A percentile compares a stretch with the other conserved stretches of the same genome.
These are phyloP conservation scores for Coemansia sp. DNA, from an alignment of 192 early-diverging fungal genomes.

Conservation along the genomic window DNA sequence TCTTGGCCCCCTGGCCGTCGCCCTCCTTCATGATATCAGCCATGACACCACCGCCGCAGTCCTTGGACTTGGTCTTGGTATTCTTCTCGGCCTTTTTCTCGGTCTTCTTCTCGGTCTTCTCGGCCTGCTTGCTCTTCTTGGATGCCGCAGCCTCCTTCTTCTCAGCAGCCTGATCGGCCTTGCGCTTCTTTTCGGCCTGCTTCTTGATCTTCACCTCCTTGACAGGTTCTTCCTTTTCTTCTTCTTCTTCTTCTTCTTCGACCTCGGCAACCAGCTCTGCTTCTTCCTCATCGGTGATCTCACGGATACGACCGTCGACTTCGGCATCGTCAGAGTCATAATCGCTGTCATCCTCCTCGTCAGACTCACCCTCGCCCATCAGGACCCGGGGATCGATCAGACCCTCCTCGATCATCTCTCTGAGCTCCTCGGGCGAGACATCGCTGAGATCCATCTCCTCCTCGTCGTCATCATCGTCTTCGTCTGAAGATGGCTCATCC, in stretches of 20 bases:
- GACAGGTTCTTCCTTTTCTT: constrained; percentile 7
- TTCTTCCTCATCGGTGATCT: constrained; percentile 45
- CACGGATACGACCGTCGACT: constrained; percentile 46
- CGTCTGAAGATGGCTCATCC: constrained; percentile 13
- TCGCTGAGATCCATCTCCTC: constrained; percentile 35
- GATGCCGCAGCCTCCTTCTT: constrained; percentile 18
- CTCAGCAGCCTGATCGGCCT: constrained; percentile 7
- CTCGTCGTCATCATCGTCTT: constrained; percentile 53
- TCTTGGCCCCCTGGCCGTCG: constrained; percentile 62
- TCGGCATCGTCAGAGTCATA: constrained; percentile 52
- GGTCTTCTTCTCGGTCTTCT: constrained; percentile 29
- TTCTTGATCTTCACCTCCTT: constrained; percentile 57
- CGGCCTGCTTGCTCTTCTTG: constrained; percentile 15
- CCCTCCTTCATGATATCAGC: constrained; percentile 78
- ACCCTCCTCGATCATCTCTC: constrained; percentile 36
- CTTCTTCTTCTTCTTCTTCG: constrained; percentile 19
- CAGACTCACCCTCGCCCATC: constrained; percentile 30
- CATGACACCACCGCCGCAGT: constrained; percentile 74
- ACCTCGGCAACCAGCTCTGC: constrained; percentile 43
- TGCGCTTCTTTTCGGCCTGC: constrained; percentile 44
- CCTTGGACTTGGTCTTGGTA: constrained; percentile 54
- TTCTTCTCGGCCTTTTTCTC: constrained; percentile 41
- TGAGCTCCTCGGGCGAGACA: constrained; percentile 28
- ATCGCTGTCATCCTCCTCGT: constrained; percentile 20
- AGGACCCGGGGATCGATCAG: constrained; percentile 27